phyloP scores from a whole-genome alignment of 495 filamentous ascomycete genomes.

The Podospora didyma region DNA sequence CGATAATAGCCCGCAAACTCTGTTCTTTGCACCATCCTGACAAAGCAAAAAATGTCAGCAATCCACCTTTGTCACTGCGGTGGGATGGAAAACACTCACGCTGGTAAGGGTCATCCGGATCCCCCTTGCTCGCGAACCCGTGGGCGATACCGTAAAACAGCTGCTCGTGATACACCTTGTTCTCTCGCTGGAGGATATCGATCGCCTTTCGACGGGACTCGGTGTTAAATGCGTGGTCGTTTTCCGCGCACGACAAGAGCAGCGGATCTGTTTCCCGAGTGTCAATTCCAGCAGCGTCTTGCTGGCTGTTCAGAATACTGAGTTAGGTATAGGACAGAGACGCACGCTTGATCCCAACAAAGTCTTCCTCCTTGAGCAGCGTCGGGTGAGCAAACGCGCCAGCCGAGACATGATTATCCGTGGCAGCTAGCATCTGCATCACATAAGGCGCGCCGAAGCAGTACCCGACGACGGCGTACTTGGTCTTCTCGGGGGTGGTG shows the following conservation, averaged over 20 bases:
- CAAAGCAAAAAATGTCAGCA: no score
- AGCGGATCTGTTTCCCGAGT: slow-evolving; percentile 17
- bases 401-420: slow-evolving; percentile 20
- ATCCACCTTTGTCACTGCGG: no score
- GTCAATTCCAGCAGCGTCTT: neutral
- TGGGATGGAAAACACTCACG: slow-evolving; percentile 10
- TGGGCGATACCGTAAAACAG: slow-evolving; percentile 59
- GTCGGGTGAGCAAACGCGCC: slow-evolving; percentile 43
- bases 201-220: slow-evolving; percentile 57
- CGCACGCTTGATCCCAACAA: slow-evolving; percentile 23
- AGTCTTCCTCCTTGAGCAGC: slow-evolving; percentile 35
- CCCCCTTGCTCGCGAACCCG: slow-evolving; percentile 60
- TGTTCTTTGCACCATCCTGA: slow-evolving; percentile 36
- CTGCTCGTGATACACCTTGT: slow-evolving; percentile 58
- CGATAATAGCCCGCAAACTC: slow-evolving; percentile 10
- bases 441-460: slow-evolving; percentile 43
- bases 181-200: slow-evolving; percentile 51
- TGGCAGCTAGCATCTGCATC: slow-evolving; percentile 25
- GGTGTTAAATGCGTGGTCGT: slow-evolving; percentile 56
- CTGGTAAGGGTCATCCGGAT: slow-evolving; percentile 43
- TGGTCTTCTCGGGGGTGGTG: slow-evolving; percentile 18
- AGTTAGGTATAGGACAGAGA: neutral
- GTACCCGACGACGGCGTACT: slow-evolving; percentile 38
- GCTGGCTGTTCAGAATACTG: neutral
- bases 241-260: slow-evolving; percentile 40